These are phyloP conservation scores for Nicotiana benthamiana DNA, from an alignment of 257 asterid genomes.

Conservation along the genomic window DNA sequence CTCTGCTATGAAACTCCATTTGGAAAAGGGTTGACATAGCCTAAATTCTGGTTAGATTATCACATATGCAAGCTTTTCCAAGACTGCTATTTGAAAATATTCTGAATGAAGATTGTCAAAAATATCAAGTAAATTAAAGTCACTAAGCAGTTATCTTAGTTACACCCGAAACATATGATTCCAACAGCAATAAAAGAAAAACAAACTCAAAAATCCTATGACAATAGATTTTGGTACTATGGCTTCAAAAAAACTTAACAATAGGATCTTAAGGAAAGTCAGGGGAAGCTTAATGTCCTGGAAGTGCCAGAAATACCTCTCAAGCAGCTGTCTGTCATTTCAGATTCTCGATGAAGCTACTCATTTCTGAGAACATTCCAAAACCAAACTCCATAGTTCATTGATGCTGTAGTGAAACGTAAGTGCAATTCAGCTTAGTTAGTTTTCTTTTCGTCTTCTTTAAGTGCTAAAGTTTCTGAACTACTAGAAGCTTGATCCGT, in stretches of 20 bases:
- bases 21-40: neutral
- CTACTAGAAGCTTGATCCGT: constrained; percentile 37
- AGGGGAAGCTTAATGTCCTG: neutral
- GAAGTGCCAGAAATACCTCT: neutral
- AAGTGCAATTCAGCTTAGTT: constrained; percentile 34
- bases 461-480: constrained; percentile 26
- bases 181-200: neutral
- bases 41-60: neutral
- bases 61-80: neutral
- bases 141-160: neutral
- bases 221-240: neutral
- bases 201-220: neutral
- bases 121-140: neutral
- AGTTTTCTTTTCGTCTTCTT: constrained; percentile 79
- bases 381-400: neutral
- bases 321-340: neutral
- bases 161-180: neutral
- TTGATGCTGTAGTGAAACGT: neutral
- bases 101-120: neutral
- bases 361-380: neutral
- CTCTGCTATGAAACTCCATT: neutral
- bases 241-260: neutral
- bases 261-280: neutral
- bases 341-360: neutral
- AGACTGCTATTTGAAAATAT: neutral